Evolutionary conservation across 371 early-diverging fungal genomes (phyloP), one percentile per base, ranked within the genome.

Genomic region (Encephalitozoon intestinalis): DNA sequence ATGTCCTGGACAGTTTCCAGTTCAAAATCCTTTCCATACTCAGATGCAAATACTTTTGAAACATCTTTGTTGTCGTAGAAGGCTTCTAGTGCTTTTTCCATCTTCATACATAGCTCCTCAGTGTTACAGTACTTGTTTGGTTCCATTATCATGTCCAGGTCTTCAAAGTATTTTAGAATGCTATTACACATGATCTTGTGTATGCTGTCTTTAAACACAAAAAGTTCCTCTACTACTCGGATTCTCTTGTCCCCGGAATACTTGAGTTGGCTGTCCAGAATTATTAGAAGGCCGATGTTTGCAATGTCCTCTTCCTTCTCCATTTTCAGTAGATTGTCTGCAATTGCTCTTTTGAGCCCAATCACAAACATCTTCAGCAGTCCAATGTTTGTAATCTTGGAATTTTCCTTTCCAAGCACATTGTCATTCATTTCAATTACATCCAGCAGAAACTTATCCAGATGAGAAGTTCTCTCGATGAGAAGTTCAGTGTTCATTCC

Each of bases 111-210:
- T 6, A 72, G 9, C 8, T 31, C 18, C 46, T 79, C 80, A 6
- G 72, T 30, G 11, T 51, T 52, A 11, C 72, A 64, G n/a, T 51
- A 18, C 6, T 50, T 54, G 52, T 71, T 54, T 3, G 80, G 73
- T 1, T 41, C 21, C 23, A 64, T 51, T 8, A 76, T 0, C 37
- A 34, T 64, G 4, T 73, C 65, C 12, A 76, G 7, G 23, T 76
- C 46, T 18, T 63, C 76, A 11, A 52, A 52, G 46, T 70, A 70
- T 4, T 63, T 51, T 6, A 73, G 21, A 26, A 79, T 53, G 25
- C 71, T 67, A 39, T 79, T 76, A 4, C 72, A 68, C 0, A 79
- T 68, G n/a, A 79, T 12, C 58, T 79, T 75, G 18, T 68, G 44
- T 21, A 75, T 76, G 15, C 70, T 49, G 39, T 75, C 65, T 63